Base-by-base conservation (phyloP, 441 rosid species). In the Corymbia calophylla region DNA sequence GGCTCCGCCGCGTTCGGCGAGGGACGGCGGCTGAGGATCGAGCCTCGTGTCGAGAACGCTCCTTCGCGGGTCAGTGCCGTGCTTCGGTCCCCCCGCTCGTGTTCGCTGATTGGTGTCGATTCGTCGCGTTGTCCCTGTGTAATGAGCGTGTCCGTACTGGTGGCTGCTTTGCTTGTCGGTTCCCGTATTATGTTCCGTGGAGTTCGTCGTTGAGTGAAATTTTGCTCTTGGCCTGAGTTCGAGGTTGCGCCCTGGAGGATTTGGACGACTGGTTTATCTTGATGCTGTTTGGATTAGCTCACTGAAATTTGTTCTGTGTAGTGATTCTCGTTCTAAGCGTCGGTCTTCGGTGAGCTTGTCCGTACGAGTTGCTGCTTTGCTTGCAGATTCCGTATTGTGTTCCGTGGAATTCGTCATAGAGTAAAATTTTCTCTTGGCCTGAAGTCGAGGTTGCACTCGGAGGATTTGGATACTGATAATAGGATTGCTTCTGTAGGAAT, bases 1-100 rank as follows among this genome's bases (percentile, higher is more conserved):
- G 87, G 94, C 91, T 90, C 91, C 55, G 87, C 91, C 53, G 87
- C 91, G 54, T 91, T 93, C 84, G 89, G 84, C 53, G 94, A 87
- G 54, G 95, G 91, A 84, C 91, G 93, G 58, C 89, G 91, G 87
- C 92, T 93, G 89, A 94, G 93, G 91, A 90, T 94, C 93, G 94
- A 90, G 90, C 91, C 96, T 88, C 93, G 92, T 86, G 55, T 91
- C 86, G 55, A 18, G 51, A 44, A 10, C 49, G 97, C 86, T 95
- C 93, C 90, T 89, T 92, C 47, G 94, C 94, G 90, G 92, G 91
- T 90, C 70, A 92, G 90, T 90, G 88, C 91, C n/a, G 5, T 39
- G 44, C 44, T 77, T 44, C 51, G 84, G 6, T 77, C 23, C 51
- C 77, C 77, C 39, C 84, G 51, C 84, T 87, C 92, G 39, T 64